Evolutionary conservation across 495 filamentous ascomycete species (phyloP).

Genomic region (Achaetomiella virescens): DNA sequence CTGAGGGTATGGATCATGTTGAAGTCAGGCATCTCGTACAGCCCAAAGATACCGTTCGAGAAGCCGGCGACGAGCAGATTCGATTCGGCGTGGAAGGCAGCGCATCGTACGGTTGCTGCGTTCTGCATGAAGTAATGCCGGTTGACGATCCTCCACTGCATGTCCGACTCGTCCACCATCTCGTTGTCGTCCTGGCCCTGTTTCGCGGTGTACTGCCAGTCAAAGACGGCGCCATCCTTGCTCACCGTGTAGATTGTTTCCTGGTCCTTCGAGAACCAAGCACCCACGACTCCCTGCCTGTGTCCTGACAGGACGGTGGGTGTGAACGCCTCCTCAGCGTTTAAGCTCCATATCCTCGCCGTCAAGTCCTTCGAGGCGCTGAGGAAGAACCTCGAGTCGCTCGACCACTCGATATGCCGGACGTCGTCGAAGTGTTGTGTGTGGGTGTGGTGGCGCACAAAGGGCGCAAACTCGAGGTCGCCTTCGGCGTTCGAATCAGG

Average conservation of each 20-base stretch:
- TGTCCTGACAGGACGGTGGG: constrained; percentile 88
- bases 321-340: constrained; percentile 78
- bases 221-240: constrained; percentile 52
- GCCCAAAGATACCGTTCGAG: constrained; percentile 84
- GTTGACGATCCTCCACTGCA: constrained; percentile 79
- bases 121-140: constrained; percentile 90
- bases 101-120: constrained; percentile 78
- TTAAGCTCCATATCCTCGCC: constrained; percentile 85
- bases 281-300: constrained; percentile 74
- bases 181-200: constrained; percentile 54
- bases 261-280: constrained; percentile 90
- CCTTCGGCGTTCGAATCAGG: constrained; percentile 70
- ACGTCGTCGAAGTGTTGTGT: constrained; percentile 84
- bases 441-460: constrained; percentile 79
- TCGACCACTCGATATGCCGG: constrained; percentile 83
- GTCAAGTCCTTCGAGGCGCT: constrained; percentile 89
- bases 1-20: constrained; percentile 85
- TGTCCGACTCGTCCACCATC: constrained; percentile 51
- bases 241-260: constrained; percentile 58
- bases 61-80: constrained; percentile 89
- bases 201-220: constrained; percentile 59
- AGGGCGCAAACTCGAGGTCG: constrained; percentile 90
- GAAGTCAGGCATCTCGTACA: constrained; percentile 97
- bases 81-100: constrained; percentile 76
- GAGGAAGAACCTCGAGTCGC: constrained; percentile 89